Percentiles rank a stretch among this genome's conserved stretches.
These are phyloP conservation scores for Athelia sp. DNA, from an alignment of 1,284 basidiomycete genomes.

Conservation along the genomic window DNA sequence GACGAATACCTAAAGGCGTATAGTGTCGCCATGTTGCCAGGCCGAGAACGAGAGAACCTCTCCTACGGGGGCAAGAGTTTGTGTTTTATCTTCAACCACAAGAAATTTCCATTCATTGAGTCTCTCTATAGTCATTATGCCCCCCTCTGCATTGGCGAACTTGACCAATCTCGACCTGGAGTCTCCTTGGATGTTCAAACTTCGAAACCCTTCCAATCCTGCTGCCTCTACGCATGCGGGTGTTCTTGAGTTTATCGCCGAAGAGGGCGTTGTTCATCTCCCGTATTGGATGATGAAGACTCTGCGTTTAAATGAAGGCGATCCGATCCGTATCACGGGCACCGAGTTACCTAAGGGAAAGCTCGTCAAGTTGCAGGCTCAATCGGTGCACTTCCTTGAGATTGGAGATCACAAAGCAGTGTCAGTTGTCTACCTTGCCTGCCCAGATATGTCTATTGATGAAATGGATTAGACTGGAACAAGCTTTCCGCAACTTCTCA, in stretches of 20 bases:
- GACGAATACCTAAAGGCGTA: conserved; percentile 84
- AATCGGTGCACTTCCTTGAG: conserved; percentile 93
- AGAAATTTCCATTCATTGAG: conserved; percentile 6
- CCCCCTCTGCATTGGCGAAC: conserved; percentile 88
- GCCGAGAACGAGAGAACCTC: conserved; percentile 78
- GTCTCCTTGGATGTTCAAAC: conserved; percentile 93
- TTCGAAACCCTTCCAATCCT: conserved; percentile 85
- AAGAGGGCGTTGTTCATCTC: conserved; percentile 93
- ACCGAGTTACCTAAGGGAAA: conserved; percentile 89
- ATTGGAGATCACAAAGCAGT: conserved; percentile 95
- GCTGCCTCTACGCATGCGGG: conserved; percentile 92
- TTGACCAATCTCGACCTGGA: conserved; percentile 89
- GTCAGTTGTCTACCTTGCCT: conserved; percentile 44
- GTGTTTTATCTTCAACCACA: conserved; percentile 29
- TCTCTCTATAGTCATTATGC: conserved; percentile 84
- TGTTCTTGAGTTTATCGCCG: conserved; percentile 98
- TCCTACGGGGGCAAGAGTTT: conserved; percentile 97
- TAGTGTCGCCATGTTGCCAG: conserved; percentile 81
- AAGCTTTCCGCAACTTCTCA: conserved; percentile 93
- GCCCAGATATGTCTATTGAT: conserved; percentile 3
- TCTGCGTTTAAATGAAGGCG: conserved; percentile 88
- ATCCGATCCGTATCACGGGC: conserved; percentile 90
- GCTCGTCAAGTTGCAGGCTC: conserved; percentile 95
- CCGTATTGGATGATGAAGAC: conserved; percentile 99
- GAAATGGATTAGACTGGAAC: conserved; percentile 69